Percentiles rank a stretch among this genome's conserved stretches.
Conservation (phyloP, 306 rosid genomes). For the Pyrus pyrifolia region DNA sequence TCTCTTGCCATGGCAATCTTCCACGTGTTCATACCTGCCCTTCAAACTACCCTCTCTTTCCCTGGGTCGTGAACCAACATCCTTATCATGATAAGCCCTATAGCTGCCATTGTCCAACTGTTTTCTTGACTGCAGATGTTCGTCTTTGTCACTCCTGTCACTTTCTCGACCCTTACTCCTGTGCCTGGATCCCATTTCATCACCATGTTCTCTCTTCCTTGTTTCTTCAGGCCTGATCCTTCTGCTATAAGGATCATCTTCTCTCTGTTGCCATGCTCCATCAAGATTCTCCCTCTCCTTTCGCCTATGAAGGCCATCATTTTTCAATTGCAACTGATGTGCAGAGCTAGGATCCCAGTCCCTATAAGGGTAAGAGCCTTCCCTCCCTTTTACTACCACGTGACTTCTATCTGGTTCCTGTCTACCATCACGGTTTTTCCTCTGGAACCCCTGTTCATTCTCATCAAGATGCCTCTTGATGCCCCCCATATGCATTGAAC, state of each 20-base stretch:
- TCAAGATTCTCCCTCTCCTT: constrained; percentile 78
- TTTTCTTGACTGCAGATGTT: constrained; percentile 47
- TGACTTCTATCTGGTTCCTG: constrained; percentile 68
- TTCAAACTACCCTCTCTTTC: constrained; percentile 77
- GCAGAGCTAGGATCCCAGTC: constrained; percentile 63
- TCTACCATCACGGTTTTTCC: constrained; percentile 56
- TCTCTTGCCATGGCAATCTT: constrained; percentile 80
- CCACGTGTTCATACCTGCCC: constrained; percentile 62
- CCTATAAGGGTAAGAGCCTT: constrained; percentile 55
- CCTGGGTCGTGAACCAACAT: constrained; percentile 66
- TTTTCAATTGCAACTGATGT: constrained; percentile 52
- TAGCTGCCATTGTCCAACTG: constrained; percentile 81
- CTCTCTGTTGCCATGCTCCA: constrained; percentile 64
- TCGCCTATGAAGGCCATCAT: constrained; percentile 68
- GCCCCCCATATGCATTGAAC: constrained; percentile 41
- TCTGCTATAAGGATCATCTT: constrained; percentile 71
- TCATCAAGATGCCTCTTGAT: constrained; percentile 53
- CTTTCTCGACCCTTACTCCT: constrained; percentile 69
- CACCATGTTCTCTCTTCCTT: constrained; percentile 75
- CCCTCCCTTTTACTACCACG: constrained; percentile 48
- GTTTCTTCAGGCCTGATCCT: constrained; percentile 71
- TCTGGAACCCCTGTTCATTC: constrained; percentile 49
- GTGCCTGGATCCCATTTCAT: constrained; percentile 48
- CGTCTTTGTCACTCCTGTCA: constrained; percentile 75
- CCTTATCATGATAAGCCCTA: constrained; percentile 75